phyloP scores from a whole-genome alignment of 352 stramenopile genomes.

The Phytophthora constricta region DNA sequence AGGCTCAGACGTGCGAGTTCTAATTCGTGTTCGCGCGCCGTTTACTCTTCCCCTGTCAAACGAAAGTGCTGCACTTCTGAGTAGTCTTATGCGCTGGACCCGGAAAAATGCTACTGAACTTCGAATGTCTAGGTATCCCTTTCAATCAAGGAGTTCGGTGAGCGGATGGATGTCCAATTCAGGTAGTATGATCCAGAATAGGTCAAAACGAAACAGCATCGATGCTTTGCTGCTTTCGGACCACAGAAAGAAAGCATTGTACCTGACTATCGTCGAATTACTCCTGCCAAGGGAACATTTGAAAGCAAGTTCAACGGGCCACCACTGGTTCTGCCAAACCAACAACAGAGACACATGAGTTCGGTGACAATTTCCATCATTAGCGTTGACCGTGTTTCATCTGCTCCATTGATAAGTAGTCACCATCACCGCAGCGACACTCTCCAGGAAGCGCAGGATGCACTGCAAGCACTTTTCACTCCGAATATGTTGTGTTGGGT shows the following conservation, averaged over 20 bases:
- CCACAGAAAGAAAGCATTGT: background rate
- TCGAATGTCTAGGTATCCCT: background rate
- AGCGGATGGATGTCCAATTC: background rate
- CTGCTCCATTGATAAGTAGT: background rate
- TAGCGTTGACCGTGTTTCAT: background rate
- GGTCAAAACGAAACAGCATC: background rate
- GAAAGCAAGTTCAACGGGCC: too few relatives aligned
- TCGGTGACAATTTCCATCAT: too few relatives aligned
- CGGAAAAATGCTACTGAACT: background rate
- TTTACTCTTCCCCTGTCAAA: slow-evolving; percentile 13
- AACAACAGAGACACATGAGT: too few relatives aligned
- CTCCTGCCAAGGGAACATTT: background rate
- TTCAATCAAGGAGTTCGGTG: background rate
- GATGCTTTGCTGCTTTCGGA: background rate
- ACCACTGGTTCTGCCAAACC: too few relatives aligned
- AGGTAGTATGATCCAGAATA: background rate
- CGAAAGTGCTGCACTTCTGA: slow-evolving; percentile 15
- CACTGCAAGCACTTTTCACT: slow-evolving; percentile 30
- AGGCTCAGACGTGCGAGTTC: background rate
- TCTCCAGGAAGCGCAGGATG: slow-evolving; percentile 4
- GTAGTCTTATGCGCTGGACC: slow-evolving; percentile 1
- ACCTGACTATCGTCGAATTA: background rate
- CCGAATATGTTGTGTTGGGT: slow-evolving; percentile 27
- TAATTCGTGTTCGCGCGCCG: slow-evolving; percentile 22
- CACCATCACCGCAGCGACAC: background rate